Base-by-base conservation (phyloP, 1,284 basidiomycete genomes). In the Boletellus deceptivus region DNA sequence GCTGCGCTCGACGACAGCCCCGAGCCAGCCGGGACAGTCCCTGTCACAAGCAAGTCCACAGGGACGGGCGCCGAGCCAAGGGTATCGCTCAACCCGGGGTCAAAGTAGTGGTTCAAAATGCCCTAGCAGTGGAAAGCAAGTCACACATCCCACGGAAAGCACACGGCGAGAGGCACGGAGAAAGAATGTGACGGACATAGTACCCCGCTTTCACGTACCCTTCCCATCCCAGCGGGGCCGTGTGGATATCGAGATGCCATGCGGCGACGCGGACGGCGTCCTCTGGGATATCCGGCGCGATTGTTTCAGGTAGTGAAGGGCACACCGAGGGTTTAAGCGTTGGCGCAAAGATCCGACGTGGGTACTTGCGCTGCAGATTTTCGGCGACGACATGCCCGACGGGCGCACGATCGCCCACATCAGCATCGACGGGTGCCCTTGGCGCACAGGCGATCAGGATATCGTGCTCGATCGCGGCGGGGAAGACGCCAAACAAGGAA, bases 131-230 rank as follows among this genome's bases (percentile, higher is more conserved):
- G 29, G 13, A 11, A 29, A 36, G 54, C 29, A 53, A 17, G 48
- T 36, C n/a, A 43, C 29, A 1, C 29, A 31, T 13, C 51, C 35
- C 37, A 37, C 14, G 13, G 6, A 31, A 10, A 18, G 17, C 29
- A 29, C 29, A 13, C n/a, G 36, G 17, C 33, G 13, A 35, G 34
- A 35, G 34, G 16, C n/a, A n/a, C 13, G 8, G 13, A 9, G 17
- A n/a, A 14, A 20, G 2, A n/a, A 14, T 31, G 0, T 7, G 18
- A 63, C 68, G 50, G 49, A 88, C 87, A 66, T 85, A 87, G 58
- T 89, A 89, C 10, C 85, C 84, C 13, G 88, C 90, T 65, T 92
- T 92, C 61, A 93, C 83, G 66, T 93, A 93, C 64, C 86, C 90
- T 63, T 90, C 88, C 92, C 91, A 93, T 49, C 86, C 73, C 31